Conservation (phyloP, 441 rosid genomes). For the Geranium incanum region DNA sequence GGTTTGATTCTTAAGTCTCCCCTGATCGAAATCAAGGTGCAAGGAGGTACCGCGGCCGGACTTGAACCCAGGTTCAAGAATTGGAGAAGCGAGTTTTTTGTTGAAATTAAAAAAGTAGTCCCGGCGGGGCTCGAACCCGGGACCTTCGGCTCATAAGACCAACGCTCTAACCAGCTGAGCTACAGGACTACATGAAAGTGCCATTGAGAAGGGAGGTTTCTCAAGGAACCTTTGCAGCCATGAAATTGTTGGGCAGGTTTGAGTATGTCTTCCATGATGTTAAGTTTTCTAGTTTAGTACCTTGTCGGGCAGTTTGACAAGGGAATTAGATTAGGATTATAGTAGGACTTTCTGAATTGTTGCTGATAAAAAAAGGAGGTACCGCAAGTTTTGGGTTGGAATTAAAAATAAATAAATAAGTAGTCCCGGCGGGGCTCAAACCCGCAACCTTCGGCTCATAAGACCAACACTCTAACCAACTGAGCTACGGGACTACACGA, state of each 20-base stretch:
- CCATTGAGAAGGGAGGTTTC: constrained; percentile 91
- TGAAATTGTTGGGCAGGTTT: constrained; percentile 86
- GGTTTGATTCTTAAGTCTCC: too few species aligned
- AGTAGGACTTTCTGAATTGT: too few species aligned
- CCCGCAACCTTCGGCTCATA: constrained; percentile 98
- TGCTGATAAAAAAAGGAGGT: too few species aligned
- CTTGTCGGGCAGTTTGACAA: neutral
- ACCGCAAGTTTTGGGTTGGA: too few species aligned
- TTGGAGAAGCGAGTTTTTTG: too few species aligned
- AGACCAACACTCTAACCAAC: constrained; percentile 98
- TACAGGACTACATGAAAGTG: constrained; percentile 54
- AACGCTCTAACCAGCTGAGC: constrained; percentile 98
- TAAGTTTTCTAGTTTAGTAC: neutral
- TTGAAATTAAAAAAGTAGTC: constrained; percentile 19
- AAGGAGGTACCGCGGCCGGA: too few species aligned
- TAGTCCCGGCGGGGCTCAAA: constrained; percentile 81
- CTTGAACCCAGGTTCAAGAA: too few species aligned
- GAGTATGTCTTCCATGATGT: constrained; percentile 12
- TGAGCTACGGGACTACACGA: constrained; percentile 66
- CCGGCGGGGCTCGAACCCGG: constrained; percentile 92
- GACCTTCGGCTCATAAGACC: constrained; percentile 99
- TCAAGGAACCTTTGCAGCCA: constrained; percentile 80
- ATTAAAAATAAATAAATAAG: too few species aligned
- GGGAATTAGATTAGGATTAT: too few species aligned
- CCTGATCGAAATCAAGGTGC: too few species aligned